phyloP scores from a whole-genome alignment of 371 early-diverging fungal genomes.

The Gilbertella persicaria region DNA sequence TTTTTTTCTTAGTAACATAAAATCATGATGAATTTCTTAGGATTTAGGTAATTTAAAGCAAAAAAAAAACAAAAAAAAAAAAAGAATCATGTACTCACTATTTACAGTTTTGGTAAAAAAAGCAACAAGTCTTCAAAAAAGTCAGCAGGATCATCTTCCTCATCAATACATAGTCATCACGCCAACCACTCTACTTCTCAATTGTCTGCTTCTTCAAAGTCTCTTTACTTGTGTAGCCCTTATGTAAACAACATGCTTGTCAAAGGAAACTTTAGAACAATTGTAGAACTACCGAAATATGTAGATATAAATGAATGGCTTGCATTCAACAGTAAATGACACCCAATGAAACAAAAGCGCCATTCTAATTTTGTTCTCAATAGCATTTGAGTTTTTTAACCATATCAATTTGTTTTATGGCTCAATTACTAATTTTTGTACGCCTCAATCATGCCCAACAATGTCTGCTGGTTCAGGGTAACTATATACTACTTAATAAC shows the following conservation, averaged over 20 bases:
- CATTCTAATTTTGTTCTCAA: not conserved
- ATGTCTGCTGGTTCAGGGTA: slow-evolving; percentile 91
- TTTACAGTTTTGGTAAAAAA: slow-evolving; percentile 40
- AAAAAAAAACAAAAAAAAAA: not conserved
- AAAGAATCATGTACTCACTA: not conserved
- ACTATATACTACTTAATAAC: slow-evolving; percentile 4
- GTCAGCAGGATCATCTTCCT: slow-evolving; percentile 37
- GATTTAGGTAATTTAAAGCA: slow-evolving; percentile 29
- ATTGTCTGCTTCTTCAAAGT: slow-evolving; percentile 42
- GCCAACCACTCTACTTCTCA: slow-evolving; percentile 3
- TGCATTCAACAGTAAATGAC: slow-evolving; percentile 82
- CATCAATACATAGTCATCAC: slow-evolving; percentile 10
- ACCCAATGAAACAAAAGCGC: not conserved
- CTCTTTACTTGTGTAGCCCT: slow-evolving; percentile 76
- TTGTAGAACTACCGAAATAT: slow-evolving; percentile 86
- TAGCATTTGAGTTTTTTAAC: slow-evolving; percentile 94
- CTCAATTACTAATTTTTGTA: slow-evolving; percentile 90
- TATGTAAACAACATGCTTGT: slow-evolving; percentile 84
- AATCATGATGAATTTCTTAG: slow-evolving; percentile 43
- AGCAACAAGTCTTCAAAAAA: slow-evolving; percentile 47
- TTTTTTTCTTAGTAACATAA: not conserved
- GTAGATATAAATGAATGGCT: slow-evolving; percentile 95
- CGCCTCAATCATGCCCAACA: slow-evolving; percentile 74
- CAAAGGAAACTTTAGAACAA: slow-evolving; percentile 87
- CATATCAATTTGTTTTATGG: slow-evolving; percentile 92